These are phyloP conservation scores for Aspergillus melleus DNA, from an alignment of 2,329 filamentous ascomycete genomes.

Conservation along the genomic window DNA sequence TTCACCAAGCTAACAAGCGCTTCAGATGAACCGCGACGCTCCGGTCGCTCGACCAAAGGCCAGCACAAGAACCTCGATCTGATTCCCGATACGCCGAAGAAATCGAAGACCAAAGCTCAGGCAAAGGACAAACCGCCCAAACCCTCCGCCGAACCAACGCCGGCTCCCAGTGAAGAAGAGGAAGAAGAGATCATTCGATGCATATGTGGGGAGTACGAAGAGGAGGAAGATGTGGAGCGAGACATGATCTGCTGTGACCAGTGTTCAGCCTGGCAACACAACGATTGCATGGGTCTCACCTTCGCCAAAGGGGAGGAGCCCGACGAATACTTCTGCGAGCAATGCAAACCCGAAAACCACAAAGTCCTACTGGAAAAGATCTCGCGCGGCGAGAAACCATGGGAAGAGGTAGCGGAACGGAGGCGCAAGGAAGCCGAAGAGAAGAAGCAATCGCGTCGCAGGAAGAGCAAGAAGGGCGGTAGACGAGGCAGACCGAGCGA, in stretches of 20 bases:
- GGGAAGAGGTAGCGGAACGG: conserved; percentile 69
- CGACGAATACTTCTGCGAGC: conserved; percentile 88
- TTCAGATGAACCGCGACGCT: conserved; percentile 82
- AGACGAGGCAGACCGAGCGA: conserved; percentile 68
- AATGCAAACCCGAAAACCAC: conserved; percentile 82
- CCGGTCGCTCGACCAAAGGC: conserved; percentile 93
- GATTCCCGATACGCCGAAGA: conserved; percentile 60
- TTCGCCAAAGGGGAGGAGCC: conserved; percentile 74
- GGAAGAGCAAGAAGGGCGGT: conserved; percentile 55
- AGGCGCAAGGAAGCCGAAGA: conserved; percentile 62
- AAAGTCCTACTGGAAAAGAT: conserved; percentile 76
- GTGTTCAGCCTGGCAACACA: conserved; percentile 95
- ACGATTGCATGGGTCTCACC: conserved; percentile 87
- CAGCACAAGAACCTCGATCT: conserved; percentile 87
- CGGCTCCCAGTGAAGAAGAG: conserved; percentile 50
- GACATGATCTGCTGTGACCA: conserved; percentile 95
- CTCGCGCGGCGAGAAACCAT: conserved; percentile 77
- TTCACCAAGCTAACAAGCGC: conserved; percentile 31
- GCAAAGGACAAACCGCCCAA: conserved; percentile 48
- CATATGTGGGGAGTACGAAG: conserved; percentile 84
- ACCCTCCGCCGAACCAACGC: conserved; percentile 47
- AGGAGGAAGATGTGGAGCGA: conserved; percentile 81
- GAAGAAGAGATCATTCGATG: conserved; percentile 85
- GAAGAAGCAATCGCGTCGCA: conserved; percentile 60
- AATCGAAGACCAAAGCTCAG: conserved; percentile 49